Evolutionary conservation across 2,329 filamentous ascomycete genomes (phyloP), one percentile per base, ranked within the genome.

Genomic region (Talaromyces islandicus): DNA sequence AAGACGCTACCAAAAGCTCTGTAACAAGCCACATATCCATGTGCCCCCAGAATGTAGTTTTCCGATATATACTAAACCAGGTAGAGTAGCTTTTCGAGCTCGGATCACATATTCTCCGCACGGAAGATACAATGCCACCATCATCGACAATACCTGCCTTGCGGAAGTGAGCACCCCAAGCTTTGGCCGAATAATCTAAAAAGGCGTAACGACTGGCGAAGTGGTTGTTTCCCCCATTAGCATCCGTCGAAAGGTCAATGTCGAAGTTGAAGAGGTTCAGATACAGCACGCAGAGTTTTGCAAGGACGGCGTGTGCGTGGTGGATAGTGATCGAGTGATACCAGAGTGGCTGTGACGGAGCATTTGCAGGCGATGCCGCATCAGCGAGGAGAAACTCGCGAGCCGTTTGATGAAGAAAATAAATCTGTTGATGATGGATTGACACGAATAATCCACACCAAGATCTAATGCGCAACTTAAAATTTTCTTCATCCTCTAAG

Each of bases 401-500:
- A 55, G 64, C 66, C 10, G 63, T 67, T 60, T 65, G 63, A 52
- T 68, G 66, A 25, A 68, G 60, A 12, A 68, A 65, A 54, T 67
- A 63, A 27, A 68, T 56, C 27, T 59, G 58, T 9, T 48, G 35
- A 12, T 68, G 52, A 32, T 66, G 38, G 3, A 68, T 57, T 24
- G 64, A 62, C 12, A 68, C 38, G 43, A 68, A 67, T 17, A 67
- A 51, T 10, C 66, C 65, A 59, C 48, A 55, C 56, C 24, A 54
- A 38, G 51, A 19, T 27, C 56, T 29, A 9, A 54, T 24, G 51
- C 58, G 46, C 32, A 30, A 14, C 43, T 57, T 32, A 65, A 66
- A 55, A 17, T 52, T 24, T 3, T 52, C 12, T 1, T 52, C 48
- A 3, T 29, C 50, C 25, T 58, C 56, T 11, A 58, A 11, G 9